These are phyloP conservation scores for Penicillium ochrochloron DNA, from an alignment of 495 filamentous ascomycete genomes.

Conservation along the genomic window DNA sequence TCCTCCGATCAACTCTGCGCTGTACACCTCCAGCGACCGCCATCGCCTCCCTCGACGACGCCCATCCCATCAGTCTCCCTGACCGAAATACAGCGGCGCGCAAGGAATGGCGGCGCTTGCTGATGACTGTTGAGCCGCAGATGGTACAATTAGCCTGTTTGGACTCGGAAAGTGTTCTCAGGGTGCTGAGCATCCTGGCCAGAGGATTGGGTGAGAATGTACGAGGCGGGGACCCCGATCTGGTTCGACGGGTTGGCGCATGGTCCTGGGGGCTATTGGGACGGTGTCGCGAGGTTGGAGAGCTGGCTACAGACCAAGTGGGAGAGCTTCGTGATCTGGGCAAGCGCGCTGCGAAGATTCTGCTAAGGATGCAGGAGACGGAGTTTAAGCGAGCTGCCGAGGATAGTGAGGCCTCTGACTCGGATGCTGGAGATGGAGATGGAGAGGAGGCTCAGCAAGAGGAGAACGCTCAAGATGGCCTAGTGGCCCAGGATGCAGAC, in stretches of 20 bases:
- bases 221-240: slow-evolving; percentile 44
- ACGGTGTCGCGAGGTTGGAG: slow-evolving; percentile 52
- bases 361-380: slow-evolving; percentile 49
- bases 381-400: slow-evolving; percentile 29
- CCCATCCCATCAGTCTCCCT: slow-evolving; percentile 61
- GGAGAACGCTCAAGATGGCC: neutral
- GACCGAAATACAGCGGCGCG: slow-evolving; percentile 43
- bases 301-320: slow-evolving; percentile 56
- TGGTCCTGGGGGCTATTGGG: slow-evolving; percentile 58
- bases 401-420: slow-evolving; percentile 30
- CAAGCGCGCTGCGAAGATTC: slow-evolving; percentile 51
- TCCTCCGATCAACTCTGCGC: slow-evolving; percentile 62
- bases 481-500: slow-evolving; percentile 23
- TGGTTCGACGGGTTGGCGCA: slow-evolving; percentile 53
- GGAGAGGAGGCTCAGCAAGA: slow-evolving; percentile 9
- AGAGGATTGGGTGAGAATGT: slow-evolving; percentile 48
- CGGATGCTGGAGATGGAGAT: slow-evolving; percentile 34
- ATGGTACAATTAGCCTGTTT: slow-evolving; percentile 72
- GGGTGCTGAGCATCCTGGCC: slow-evolving; percentile 50
- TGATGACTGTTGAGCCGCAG: slow-evolving; percentile 61
- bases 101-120: slow-evolving; percentile 55
- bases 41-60: slow-evolving; percentile 55
- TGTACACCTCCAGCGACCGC: slow-evolving; percentile 54
- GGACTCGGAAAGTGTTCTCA: slow-evolving; percentile 63
- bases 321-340: slow-evolving; percentile 54